Evolutionary conservation across 768 basidiomycete species (phyloP), one percentile per base, ranked within the genome.

Genomic region (Russula virescens): DNA sequence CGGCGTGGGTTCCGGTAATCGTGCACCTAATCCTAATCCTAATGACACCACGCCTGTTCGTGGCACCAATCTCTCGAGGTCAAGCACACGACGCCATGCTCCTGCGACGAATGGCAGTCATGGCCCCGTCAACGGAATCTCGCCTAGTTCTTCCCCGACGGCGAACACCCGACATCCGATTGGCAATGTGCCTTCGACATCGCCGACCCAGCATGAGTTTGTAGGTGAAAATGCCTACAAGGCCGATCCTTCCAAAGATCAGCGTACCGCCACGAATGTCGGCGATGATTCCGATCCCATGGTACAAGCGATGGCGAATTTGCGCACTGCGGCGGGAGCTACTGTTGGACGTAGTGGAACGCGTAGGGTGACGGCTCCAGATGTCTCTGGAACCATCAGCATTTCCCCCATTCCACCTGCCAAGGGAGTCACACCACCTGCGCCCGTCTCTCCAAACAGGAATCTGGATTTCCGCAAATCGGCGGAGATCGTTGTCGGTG

Each of bases 401-500:
- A 51, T 66, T 55, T 67, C 62, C 31, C 63, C 43, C 2, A 11
- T 66, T 28, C 53, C 59, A 13, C 64, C 66, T n/a, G 23, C 57
- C 28, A 55, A 61, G 16, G 58, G 53, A n/a, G 57, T 66, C 38
- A 47, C 63, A 6, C 55, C 69, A 21, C 70, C 69, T 16, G 68
- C 57, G n/a, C 49, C 63, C 8, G 64, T 66, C 35, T 69, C 71
- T 1, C 66, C 70, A 16, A 55, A 42, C n/a, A 66, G 67, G 34
- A 62, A 67, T 19, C 78, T 83, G 26, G 89, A 93, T 72, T 93
- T 90, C 68, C 81, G 85, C 54, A 83, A 83, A 58, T 86, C 85
- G 21, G 92, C 89, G 0, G 86, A 94, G 61, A 66, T 84, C 45
- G 81, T 94, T 34, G 89, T 94, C n/a, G 92, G 91, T 19, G 72